Evolutionary conservation across 345 rosid genomes (phyloP).

Genomic region (Eutrema heterophyllum): DNA sequence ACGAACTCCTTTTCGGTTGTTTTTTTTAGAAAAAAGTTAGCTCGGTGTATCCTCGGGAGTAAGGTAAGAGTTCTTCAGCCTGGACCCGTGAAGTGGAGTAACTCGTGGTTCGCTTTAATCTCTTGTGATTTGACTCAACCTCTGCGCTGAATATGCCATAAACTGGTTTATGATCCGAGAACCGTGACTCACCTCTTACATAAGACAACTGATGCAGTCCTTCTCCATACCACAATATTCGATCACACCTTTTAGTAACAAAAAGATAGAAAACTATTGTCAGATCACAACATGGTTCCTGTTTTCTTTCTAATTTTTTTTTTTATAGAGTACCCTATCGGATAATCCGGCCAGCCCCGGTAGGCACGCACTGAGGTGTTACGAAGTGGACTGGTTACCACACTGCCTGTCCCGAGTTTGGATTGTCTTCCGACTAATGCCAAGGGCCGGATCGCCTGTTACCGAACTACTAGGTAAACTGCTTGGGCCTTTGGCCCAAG

Average conservation of each 20-base stretch:
- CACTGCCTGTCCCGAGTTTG: too few relatives aligned
- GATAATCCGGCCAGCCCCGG: too few relatives aligned
- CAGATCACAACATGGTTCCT: slow-evolving; percentile 4
- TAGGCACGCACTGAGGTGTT: too few relatives aligned
- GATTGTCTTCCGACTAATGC: too few relatives aligned
- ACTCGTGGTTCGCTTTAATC: slow-evolving; percentile 68
- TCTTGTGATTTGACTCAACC: slow-evolving; percentile 74
- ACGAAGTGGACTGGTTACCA: too few relatives aligned
- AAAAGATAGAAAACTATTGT: not conserved
- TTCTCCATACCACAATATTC: slow-evolving; percentile 95
- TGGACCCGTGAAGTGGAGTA: slow-evolving; percentile 68
- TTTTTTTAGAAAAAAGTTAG: slow-evolving; percentile 70
- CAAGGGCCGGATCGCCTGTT: too few relatives aligned
- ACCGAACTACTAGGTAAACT: too few relatives aligned
- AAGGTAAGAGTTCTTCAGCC: slow-evolving; percentile 94
- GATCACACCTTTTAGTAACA: slow-evolving; percentile 65
- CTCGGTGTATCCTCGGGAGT: slow-evolving; percentile 86
- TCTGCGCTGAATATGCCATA: slow-evolving; percentile 92
- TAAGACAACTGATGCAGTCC: slow-evolving; percentile 88
- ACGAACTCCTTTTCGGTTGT: slow-evolving; percentile 6
- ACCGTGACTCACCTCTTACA: slow-evolving; percentile 89
- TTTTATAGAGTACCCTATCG: too few relatives aligned
- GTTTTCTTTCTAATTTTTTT: not conserved
- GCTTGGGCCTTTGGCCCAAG: too few relatives aligned
- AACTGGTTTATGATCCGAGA: slow-evolving; percentile 98